Evolutionary conservation across 192 early-diverging fungal species (phyloP).

Genomic region (Diversispora eburnea): DNA sequence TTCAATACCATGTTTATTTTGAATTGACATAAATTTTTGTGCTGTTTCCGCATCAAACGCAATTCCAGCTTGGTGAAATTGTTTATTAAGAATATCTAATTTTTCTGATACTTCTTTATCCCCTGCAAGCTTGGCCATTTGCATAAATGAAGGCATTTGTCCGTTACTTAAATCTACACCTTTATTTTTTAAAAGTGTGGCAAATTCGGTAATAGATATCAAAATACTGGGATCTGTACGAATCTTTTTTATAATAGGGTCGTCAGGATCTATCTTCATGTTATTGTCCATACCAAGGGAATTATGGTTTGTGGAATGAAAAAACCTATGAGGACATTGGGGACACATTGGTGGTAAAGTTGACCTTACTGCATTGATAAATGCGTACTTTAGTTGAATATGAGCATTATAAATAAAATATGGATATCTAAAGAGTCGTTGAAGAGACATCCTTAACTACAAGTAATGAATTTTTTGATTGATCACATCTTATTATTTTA

Average conservation of each 20-base stretch:
- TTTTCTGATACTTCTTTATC: neutral
- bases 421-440: neutral
- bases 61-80: slow-evolving; percentile 3
- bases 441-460: too few species aligned
- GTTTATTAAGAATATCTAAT: neutral
- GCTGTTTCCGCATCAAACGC: neutral
- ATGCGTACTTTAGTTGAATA: neutral
- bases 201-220: neutral
- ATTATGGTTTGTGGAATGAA: neutral
- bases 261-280: neutral
- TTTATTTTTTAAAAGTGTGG: neutral
- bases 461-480: too few species aligned
- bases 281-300: neutral
- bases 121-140: slow-evolving; percentile 8
- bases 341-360: neutral
- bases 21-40: slow-evolving; percentile 12
- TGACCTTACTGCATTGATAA: neutral
- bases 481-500: too few species aligned
- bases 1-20: neutral
- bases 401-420: slow-evolving; percentile 4
- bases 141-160: slow-evolving; percentile 13
- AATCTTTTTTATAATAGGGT: slow-evolving; percentile 1
- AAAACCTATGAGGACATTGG: neutral
- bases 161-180: slow-evolving; percentile 1
- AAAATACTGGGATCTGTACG: neutral